Conservation (phyloP, 2,329 filamentous ascomycete species). For the Madurella fahalii region DNA sequence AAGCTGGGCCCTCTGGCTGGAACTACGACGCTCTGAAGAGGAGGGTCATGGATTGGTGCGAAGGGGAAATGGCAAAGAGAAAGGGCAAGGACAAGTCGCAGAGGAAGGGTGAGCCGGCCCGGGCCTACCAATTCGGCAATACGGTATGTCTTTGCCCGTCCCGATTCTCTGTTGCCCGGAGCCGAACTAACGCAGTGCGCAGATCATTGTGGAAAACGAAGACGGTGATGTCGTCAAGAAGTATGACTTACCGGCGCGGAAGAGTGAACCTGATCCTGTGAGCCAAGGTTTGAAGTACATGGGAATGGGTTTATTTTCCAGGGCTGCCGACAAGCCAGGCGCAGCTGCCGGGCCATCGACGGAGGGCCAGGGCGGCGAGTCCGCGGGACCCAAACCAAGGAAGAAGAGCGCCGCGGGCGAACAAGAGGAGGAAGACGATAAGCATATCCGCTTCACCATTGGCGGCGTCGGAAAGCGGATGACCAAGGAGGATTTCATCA, state of each 20-base stretch:
- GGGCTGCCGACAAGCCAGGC: conserved; percentile 37
- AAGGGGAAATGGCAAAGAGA: conserved; percentile 58
- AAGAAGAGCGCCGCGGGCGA: conserved; percentile 42
- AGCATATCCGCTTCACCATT: conserved; percentile 71
- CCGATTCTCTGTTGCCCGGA: background rate
- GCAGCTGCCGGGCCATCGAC: conserved; percentile 30
- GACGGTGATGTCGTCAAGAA: conserved; percentile 83
- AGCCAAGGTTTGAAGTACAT: conserved; percentile 50
- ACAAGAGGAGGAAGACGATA: conserved; percentile 60
- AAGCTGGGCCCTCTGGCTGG: conserved; percentile 36
- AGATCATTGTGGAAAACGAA: conserved; percentile 81
- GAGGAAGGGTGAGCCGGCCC: conserved; percentile 65
- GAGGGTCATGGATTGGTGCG: conserved; percentile 48
- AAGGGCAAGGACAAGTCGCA: conserved; percentile 55
- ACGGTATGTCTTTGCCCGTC: conserved; percentile 46
- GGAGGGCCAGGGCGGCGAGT: conserved; percentile 26
- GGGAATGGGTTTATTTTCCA: conserved; percentile 46
- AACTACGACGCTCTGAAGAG: conserved; percentile 46
- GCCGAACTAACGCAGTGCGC: conserved; percentile 27
- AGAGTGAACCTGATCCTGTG: conserved; percentile 38
- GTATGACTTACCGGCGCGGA: conserved; percentile 65
- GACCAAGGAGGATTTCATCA: conserved; percentile 76
- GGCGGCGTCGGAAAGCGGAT: conserved; percentile 67
- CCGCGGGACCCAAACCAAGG: conserved; percentile 27
- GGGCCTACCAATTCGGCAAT: conserved; percentile 81